Percentiles rank a stretch among this genome's conserved stretches.
Conservation (phyloP, 352 stramenopile species). For the Phytophthora sp. region DNA sequence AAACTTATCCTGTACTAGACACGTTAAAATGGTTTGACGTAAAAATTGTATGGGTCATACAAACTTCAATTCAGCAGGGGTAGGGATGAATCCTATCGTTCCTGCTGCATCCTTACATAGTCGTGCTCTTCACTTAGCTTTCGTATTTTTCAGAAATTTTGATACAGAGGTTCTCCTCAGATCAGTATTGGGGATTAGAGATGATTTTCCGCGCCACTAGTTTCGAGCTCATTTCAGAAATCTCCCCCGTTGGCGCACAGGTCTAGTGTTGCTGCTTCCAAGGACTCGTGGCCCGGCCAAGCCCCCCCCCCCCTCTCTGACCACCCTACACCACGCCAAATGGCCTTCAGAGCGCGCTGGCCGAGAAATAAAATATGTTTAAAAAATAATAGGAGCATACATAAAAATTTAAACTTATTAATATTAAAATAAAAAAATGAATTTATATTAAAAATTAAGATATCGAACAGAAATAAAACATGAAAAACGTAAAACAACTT, state of each 20-base stretch:
- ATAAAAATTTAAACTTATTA: too few relatives aligned
- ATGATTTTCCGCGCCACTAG: neutral
- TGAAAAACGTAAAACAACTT: too few relatives aligned
- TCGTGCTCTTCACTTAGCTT: neutral
- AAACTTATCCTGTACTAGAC: neutral
- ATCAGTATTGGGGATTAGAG: neutral
- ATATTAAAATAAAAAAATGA: too few relatives aligned
- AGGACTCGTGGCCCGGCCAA: neutral
- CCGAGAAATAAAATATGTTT: too few relatives aligned
- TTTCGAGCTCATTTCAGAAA: conserved; percentile 6
- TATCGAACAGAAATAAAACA: too few relatives aligned
- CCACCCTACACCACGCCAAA: neutral
- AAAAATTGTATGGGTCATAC: neutral
- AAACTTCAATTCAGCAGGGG: neutral
- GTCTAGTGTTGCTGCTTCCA: neutral
- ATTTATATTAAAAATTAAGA: too few relatives aligned
- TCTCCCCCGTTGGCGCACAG: neutral
- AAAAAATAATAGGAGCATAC: too few relatives aligned
- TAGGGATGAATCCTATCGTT: neutral
- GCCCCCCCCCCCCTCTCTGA: neutral
- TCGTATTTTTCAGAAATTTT: neutral
- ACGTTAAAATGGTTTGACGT: neutral
- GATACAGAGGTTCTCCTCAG: neutral
- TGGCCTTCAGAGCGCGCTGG: conserved; percentile 1
- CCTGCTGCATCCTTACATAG: neutral